phyloP scores from a whole-genome alignment of 306 rosid genomes.

The Neltuma alba region DNA sequence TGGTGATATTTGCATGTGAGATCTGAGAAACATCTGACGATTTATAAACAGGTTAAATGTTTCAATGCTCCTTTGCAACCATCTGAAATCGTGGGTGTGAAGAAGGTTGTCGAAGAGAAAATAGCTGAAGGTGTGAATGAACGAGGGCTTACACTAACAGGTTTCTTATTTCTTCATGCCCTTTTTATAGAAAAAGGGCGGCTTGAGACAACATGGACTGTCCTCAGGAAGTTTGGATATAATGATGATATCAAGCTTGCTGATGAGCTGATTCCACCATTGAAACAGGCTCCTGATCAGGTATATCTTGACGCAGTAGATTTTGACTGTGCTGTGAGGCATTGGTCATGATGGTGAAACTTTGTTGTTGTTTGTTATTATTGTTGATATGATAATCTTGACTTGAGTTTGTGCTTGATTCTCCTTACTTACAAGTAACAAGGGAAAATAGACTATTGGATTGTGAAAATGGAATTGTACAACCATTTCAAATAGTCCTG shows the following conservation, averaged over 20 bases:
- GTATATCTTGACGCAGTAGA: conserved; percentile 38
- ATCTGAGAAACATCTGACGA: conserved; percentile 27
- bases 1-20: not conserved
- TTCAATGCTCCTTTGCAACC: conserved; percentile 98
- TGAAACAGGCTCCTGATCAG: conserved; percentile 82
- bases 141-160: conserved; percentile 94
- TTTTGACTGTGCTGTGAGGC: not conserved
- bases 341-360: not conserved
- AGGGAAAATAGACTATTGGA: not conserved
- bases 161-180: conserved; percentile 96
- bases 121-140: conserved; percentile 97
- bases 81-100: conserved; percentile 87
- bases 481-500: not conserved
- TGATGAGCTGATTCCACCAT: conserved; percentile 75
- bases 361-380: not conserved
- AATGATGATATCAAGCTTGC: conserved; percentile 91
- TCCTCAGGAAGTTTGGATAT: conserved; percentile 94
- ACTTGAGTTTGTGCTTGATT: not conserved
- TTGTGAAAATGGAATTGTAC: not conserved
- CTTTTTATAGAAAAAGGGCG: conserved; percentile 96
- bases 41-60: conserved; percentile 82
- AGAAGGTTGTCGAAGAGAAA: conserved; percentile 92
- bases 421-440: not conserved
- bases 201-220: conserved; percentile 98
- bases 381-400: not conserved